These are phyloP conservation scores for Areca catechu DNA, from an alignment of 176 grass and related monocot species.

Conservation along the genomic window DNA sequence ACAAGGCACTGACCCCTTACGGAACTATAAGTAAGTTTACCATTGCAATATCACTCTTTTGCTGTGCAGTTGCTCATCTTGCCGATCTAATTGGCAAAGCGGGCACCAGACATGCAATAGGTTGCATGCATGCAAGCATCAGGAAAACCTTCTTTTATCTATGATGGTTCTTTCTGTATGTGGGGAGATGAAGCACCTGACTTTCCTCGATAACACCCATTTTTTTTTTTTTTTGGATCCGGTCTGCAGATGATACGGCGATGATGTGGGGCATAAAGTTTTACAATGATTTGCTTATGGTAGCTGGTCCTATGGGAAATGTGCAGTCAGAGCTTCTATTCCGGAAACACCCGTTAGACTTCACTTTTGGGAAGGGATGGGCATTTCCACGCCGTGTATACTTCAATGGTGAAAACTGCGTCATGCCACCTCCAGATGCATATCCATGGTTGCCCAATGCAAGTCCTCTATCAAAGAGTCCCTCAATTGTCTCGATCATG, in stretches of 20 bases:
- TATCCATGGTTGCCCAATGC: constrained; percentile 83
- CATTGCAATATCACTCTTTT: too few species aligned
- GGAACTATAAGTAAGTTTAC: constrained; percentile 71
- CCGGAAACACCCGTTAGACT: constrained; percentile 43
- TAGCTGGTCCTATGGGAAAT: constrained; percentile 58
- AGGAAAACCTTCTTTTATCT: too few species aligned
- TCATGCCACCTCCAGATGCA: constrained; percentile 63
- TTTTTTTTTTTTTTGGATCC: too few species aligned
- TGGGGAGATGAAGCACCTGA: too few species aligned
- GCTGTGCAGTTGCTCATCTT: too few species aligned
- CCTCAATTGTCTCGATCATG: constrained; percentile 33
- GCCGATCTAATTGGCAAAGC: too few species aligned
- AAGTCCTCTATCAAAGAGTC: constrained; percentile 49
- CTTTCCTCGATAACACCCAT: too few species aligned
- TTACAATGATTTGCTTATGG: constrained; percentile 88
- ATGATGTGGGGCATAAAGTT: constrained; percentile 94
- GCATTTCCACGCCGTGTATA: constrained; percentile 72
- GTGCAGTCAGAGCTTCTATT: constrained; percentile 76
- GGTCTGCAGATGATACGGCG: constrained; percentile 66
- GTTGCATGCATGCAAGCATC: too few species aligned
- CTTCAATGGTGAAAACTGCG: constrained; percentile 89
- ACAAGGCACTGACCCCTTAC: constrained; percentile 80
- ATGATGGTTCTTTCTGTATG: too few species aligned
- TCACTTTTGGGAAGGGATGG: constrained; percentile 80
- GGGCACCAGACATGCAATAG: too few species aligned